Evolutionary conservation across 805 yeast genomes (phyloP), one percentile per base, ranked within the genome.

Genomic region (Hanseniaspora pseudoguilliermondii): DNA sequence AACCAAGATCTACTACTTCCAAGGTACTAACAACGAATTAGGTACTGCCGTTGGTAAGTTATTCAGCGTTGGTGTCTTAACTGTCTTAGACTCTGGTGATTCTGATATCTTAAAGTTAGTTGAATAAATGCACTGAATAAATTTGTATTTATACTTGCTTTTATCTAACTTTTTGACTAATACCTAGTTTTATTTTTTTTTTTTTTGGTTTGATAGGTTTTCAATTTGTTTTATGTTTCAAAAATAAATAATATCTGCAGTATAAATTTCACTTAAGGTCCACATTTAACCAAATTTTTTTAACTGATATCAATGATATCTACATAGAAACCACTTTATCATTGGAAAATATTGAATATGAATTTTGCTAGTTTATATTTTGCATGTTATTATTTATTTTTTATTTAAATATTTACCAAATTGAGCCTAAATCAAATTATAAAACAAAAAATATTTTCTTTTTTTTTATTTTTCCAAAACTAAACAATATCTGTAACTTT

Each of bases 21-120:
- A 84, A 79, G 97, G 97, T 82, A 95, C 96, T 77, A 91, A 91
- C 96, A 91, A 91, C 80, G 97, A 91, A 81, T 87, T 91, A 73
- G 97, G 97, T 82, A 93, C 99, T 70, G 96, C 96, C 69, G 91
- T 96, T 80, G 99, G 99, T 90, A 91, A 87, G 79, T 88, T 93
- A 73, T 93, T 93, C 96, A 88, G 97, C 82, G 97, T 93, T 69
- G 97, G 97, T 82, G 91, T 90, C 72, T 80, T 93, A 71, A 80
- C 97, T 71, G 76, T 93, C 70, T 80, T 91, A 71, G 98, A 93
- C 71, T 96, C 96, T 70, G 99, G 99, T 90, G 99, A 93, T 81
- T 93, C 98, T 71, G 99, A 93, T 79, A 90, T 93, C 80, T 84
- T 93, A 75, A 69, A 89, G 69, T 73, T 87, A 72, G 66, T 69